Percentiles rank a stretch among this genome's conserved stretches.
These are phyloP conservation scores for Trypanosoma platydactyli DNA, from an alignment of 208 protist genomes.

Conservation along the genomic window DNA sequence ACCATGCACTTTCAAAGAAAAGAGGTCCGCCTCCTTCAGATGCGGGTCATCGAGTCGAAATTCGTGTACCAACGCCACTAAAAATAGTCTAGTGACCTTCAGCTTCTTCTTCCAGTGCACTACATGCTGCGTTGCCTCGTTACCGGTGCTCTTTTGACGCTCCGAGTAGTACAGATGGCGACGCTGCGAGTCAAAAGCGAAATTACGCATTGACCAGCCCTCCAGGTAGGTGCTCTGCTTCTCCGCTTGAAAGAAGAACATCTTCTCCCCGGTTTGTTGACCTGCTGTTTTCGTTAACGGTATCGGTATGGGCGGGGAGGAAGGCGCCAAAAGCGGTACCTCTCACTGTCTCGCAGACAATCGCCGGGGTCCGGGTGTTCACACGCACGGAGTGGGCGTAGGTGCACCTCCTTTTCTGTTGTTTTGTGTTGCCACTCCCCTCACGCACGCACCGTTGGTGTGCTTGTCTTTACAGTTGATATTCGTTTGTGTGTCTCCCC, in stretches of 20 bases:
- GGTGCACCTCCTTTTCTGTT: no score
- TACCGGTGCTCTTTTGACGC: neutral
- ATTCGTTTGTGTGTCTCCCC: no score
- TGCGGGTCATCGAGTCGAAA: constrained; percentile 52
- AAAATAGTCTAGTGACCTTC: constrained; percentile 56
- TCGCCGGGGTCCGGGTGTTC: constrained; percentile 6
- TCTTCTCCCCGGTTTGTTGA: constrained; percentile 3
- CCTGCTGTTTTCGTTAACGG: no score
- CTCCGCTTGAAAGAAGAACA: constrained; percentile 65
- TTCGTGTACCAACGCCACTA: constrained; percentile 45
- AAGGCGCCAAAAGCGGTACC: neutral
- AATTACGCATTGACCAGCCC: constrained; percentile 48
- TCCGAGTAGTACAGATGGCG: constrained; percentile 67
- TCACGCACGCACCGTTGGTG: neutral
- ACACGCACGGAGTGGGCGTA: no score
- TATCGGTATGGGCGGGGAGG: no score
- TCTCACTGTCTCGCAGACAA: neutral
- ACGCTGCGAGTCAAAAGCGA: constrained; percentile 69
- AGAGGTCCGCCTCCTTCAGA: constrained; percentile 57
- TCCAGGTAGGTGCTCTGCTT: constrained; percentile 52
- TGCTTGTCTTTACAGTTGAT: no score
- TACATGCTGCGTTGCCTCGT: constrained; percentile 7
- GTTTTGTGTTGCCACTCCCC: neutral
- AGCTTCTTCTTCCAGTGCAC: constrained; percentile 68
- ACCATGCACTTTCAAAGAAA: constrained; percentile 59